Conservation (phyloP, 148 eudicot species). For the Camellia lanceoleosa region DNA sequence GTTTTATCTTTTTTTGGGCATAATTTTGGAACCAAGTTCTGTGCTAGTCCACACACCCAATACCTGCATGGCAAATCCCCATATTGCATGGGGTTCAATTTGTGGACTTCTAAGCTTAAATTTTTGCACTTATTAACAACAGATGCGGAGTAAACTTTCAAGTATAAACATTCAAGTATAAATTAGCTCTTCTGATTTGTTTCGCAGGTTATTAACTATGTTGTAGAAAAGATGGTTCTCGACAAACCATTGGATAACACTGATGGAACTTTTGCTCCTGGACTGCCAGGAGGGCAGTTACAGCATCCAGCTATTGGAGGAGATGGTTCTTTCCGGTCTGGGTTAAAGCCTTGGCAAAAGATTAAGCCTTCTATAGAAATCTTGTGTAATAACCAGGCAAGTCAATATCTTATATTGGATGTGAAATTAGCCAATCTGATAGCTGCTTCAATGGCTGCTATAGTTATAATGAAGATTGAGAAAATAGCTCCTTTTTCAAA, state of each 20-base stretch:
- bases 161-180: not conserved
- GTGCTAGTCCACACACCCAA: not conserved
- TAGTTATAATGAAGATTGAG: too few relatives aligned
- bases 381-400: conserved; percentile 92
- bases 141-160: not conserved
- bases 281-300: conserved; percentile 41
- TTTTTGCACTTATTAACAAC: not conserved
- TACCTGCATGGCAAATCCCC: not conserved
- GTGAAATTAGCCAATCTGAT: too few relatives aligned
- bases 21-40: not conserved
- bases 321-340: conserved; percentile 64
- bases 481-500: too few relatives aligned
- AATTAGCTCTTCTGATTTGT: conserved; percentile 8
- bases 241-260: conserved; percentile 72
- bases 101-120: not conserved
- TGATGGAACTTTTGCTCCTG: conserved; percentile 61
- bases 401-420: conserved; percentile 9
- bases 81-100: not conserved
- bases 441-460: too few relatives aligned
- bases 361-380: conserved; percentile 83
- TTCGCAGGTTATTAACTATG: conserved; percentile 81
- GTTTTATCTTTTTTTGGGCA: not conserved
- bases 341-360: conserved; percentile 79
- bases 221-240: conserved; percentile 81
- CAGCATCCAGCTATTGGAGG: conserved; percentile 23